Evolutionary conservation across 2,329 filamentous ascomycete species (phyloP).

Genomic region (Gnomoniopsis smithogilvyi): DNA sequence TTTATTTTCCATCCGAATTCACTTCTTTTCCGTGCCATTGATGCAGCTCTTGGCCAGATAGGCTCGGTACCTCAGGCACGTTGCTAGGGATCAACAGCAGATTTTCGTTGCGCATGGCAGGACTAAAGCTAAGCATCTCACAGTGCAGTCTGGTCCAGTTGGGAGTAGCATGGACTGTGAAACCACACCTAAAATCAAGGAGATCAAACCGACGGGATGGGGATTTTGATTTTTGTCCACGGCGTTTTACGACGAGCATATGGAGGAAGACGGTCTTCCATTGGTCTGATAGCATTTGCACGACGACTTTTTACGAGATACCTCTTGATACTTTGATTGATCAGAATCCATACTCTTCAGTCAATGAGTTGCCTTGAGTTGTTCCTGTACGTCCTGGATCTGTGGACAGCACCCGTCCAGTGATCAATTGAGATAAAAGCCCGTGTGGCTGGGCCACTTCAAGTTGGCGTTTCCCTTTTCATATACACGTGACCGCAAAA

Average conservation of each 20-base stretch:
- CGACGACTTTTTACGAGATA: conserved; percentile 18
- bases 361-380: neutral
- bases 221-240: neutral
- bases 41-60: conserved; percentile 13
- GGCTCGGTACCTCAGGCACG: conserved; percentile 16
- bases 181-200: conserved; percentile 1
- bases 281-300: conserved; percentile 18
- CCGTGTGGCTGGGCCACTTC: too few relatives aligned
- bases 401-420: neutral
- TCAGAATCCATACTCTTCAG: neutral
- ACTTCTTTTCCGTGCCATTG: conserved; percentile 14
- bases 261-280: conserved; percentile 8
- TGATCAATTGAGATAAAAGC: neutral
- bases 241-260: conserved; percentile 15
- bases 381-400: neutral
- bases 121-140: conserved; percentile 11
- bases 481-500: too few relatives aligned
- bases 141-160: neutral
- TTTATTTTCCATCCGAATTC: conserved; percentile 4
- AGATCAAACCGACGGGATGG: neutral
- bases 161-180: conserved; percentile 17
- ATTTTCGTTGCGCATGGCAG: conserved; percentile 13
- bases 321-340: conserved; percentile 19
- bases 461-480: too few relatives aligned
- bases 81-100: conserved; percentile 16